Evolutionary conservation across 257 asterid genomes (phyloP).

Genomic region (Ophiorrhiza pumila): DNA sequence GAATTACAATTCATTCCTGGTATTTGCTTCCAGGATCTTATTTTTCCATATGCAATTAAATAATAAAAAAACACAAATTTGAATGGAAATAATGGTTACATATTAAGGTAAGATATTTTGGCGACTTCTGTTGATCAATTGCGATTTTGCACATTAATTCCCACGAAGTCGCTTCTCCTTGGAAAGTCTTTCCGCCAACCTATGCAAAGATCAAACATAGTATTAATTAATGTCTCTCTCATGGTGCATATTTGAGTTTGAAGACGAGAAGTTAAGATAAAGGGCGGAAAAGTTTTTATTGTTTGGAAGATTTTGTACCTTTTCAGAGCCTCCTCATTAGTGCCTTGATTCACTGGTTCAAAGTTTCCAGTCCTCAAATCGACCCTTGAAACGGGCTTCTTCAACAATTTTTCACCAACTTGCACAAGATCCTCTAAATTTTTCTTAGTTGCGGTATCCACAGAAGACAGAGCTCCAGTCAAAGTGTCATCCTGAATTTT

Average conservation of each 20-base stretch:
- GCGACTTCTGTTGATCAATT: neutral
- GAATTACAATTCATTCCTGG: neutral
- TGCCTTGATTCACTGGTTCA: conserved; percentile 10
- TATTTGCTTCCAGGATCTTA: neutral
- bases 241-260: no score
- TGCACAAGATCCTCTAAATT: conserved; percentile 22
- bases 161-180: conserved; percentile 35
- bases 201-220: neutral
- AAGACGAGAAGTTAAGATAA: no score
- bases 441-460: conserved; percentile 23
- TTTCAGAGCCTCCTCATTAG: conserved; percentile 24
- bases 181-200: conserved; percentile 37
- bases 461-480: conserved; percentile 19
- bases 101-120: neutral
- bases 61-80: neutral
- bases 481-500: conserved; percentile 17
- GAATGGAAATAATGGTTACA: neutral
- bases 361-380: conserved; percentile 11
- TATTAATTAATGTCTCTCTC: neutral
- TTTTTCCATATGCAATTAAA: no score
- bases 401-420: conserved; percentile 26
- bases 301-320: no score
- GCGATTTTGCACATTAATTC: neutral
- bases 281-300: no score
- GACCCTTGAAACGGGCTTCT: conserved; percentile 28